Percentiles rank a stretch among this genome's conserved stretches.
Conservation (phyloP, 805 yeast species). For the Wickerhamomyces rabaulensis region DNA sequence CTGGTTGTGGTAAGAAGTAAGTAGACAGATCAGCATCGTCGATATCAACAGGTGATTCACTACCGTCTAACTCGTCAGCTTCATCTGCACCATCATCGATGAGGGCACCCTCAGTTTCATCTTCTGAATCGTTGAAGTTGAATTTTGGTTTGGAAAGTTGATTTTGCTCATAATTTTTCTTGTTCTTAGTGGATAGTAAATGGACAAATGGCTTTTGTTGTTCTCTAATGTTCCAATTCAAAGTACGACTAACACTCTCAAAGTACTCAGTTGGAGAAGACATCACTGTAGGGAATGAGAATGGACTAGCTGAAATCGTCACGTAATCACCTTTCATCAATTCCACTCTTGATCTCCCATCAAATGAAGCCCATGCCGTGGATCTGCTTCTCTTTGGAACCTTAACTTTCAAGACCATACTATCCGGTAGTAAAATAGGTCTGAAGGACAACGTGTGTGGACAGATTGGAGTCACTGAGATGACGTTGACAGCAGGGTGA, state of each 20-base stretch:
- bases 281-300: slow-evolving; percentile 90
- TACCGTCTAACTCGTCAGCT: slow-evolving; percentile 12
- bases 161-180: slow-evolving; percentile 34
- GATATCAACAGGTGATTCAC: slow-evolving; percentile 24
- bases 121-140: slow-evolving; percentile 20
- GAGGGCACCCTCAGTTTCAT: slow-evolving; percentile 17
- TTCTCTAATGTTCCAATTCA: slow-evolving; percentile 93
- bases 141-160: slow-evolving; percentile 21
- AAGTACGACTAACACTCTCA: slow-evolving; percentile 76
- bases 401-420: slow-evolving; percentile 78
- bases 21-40: slow-evolving; percentile 22
- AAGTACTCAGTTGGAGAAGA: slow-evolving; percentile 71
- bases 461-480: slow-evolving; percentile 91
- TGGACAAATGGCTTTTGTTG: slow-evolving; percentile 78
- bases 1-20: slow-evolving; percentile 22
- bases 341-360: slow-evolving; percentile 86
- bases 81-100: slow-evolving; percentile 16
- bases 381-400: slow-evolving; percentile 80
- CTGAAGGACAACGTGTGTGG: slow-evolving; percentile 93
- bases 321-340: slow-evolving; percentile 79
- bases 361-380: slow-evolving; percentile 96
- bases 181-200: slow-evolving; percentile 51
- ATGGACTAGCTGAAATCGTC: slow-evolving; percentile 78
- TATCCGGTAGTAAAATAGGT: slow-evolving; percentile 88
- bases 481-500: slow-evolving; percentile 90